Base-by-base conservation (phyloP, 140 eudicot species). In the Ambrosia hybrid region DNA sequence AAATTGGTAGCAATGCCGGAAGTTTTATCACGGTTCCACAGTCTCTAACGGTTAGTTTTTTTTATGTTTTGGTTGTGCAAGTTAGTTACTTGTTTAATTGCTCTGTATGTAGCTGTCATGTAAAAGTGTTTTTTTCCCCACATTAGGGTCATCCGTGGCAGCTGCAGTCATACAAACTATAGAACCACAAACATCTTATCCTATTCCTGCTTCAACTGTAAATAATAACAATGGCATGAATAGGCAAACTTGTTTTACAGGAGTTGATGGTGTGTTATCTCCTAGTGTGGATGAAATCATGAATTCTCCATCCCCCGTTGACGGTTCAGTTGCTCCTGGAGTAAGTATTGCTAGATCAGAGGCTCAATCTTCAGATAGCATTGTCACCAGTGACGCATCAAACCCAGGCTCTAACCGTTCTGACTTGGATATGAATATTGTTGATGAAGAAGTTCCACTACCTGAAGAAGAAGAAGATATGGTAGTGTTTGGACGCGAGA, bases 331-430 rank as follows among this genome's bases (percentile, higher is more conserved):
- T 13, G 69, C 76, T 43, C 51, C 85, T 60, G 89, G 38, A 65
- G 79, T 67, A 53, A 57, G 38, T 34, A 62, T 60, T 67, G 70
- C 65, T 12, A 83, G 88, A 30, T 30, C 34, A 30, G 34, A 30
- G 34, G 34, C 2, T 30, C 2, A 30, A 30, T 30, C 34, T 30
- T 30, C 34, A 30, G 34, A 30, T 2, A 30, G 34, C 34, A 30
- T 30, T 2, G 34, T 30, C 2, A 30, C 34, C 34, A 30, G 34
- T 69, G 94, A 83, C 57, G 74, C 57, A 46, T 89, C 96, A 9
- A 89, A 84, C 79, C 65, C 84, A 15, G 79, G 88, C 51, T 78
- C 87, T 57, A 84, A 85, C 77, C 86, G 86, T 73, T 87, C 89
- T 60, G 85, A 84, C 71, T 68, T 67, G 72, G 79, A 85, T 76